Percentiles rank a stretch among this genome's conserved stretches.
Conservation (phyloP, 139 green algal species). For the Penium margaritaceum region DNA sequence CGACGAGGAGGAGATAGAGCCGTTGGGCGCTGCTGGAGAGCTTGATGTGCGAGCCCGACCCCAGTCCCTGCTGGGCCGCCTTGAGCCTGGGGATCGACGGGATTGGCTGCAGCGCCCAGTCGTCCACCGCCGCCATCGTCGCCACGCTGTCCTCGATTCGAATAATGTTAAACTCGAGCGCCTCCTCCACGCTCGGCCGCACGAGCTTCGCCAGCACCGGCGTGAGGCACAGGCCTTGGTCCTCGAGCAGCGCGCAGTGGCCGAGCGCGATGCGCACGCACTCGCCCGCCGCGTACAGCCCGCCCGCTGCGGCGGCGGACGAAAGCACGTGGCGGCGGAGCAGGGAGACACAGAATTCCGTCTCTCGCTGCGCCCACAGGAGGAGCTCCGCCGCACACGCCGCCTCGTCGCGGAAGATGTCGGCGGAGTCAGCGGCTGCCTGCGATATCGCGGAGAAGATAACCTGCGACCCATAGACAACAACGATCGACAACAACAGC, state of each 20-base stretch:
- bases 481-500: no score
- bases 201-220: conserved; percentile 17
- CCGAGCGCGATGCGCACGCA: conserved; percentile 15
- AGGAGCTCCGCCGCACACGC: conserved; percentile 26
- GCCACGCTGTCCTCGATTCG: conserved; percentile 22
- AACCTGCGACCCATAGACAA: no score
- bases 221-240: conserved; percentile 7
- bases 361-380: conserved; percentile 3
- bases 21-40: conserved; percentile 28
- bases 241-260: conserved; percentile 25
- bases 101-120: conserved; percentile 25
- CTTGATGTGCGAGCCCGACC: conserved; percentile 1
- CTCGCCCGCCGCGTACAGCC: conserved; percentile 9
- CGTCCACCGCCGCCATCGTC: conserved; percentile 13
- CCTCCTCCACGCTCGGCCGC: conserved; percentile 16
- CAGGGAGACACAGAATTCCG: background rate
- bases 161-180: conserved; percentile 26
- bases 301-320: conserved; percentile 4
- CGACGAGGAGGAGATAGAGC: conserved; percentile 10
- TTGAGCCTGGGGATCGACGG: background rate
- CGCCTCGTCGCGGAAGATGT: conserved; percentile 35
- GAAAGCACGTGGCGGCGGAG: conserved; percentile 7
- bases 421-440: conserved; percentile 33
- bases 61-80: background rate
- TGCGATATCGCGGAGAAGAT: conserved; percentile 40